Conservation (phyloP, 139 green algal genomes). For the Coccomyxa sp. region DNA sequence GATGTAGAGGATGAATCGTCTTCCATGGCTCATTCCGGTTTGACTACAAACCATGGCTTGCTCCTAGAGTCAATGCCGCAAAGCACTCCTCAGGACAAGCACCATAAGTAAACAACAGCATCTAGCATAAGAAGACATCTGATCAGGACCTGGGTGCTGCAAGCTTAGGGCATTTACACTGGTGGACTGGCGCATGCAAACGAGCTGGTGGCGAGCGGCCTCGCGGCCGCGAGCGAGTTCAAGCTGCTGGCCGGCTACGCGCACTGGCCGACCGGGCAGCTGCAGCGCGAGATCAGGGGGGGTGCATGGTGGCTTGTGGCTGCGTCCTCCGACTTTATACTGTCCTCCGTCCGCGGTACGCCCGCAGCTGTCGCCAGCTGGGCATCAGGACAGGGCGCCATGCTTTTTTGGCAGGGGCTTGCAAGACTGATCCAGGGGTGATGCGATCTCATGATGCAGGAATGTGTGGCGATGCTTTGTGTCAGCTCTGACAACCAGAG, state of each 20-base stretch:
- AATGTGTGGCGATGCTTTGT: too few species aligned
- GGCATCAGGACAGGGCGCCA: too few species aligned
- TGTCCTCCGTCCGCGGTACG: conserved; percentile 19
- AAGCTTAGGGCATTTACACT: conserved; percentile 26
- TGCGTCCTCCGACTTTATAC: conserved; percentile 13
- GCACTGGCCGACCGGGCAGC: conserved; percentile 29
- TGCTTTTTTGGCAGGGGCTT: neutral
- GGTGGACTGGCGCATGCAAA: conserved; percentile 30
- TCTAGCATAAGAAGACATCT: too few species aligned
- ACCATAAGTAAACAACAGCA: too few species aligned
- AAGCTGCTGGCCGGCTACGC: conserved; percentile 31
- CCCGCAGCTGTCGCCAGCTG: too few species aligned
- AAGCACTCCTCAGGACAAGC: too few species aligned
- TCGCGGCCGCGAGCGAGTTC: conserved; percentile 25
- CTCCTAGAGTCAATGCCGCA: too few species aligned
- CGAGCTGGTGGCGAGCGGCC: conserved; percentile 19
- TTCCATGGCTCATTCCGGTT: too few species aligned
- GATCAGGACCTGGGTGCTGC: too few species aligned
- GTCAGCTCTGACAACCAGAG: too few species aligned
- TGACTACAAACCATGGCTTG: too few species aligned
- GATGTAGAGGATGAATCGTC: too few species aligned
- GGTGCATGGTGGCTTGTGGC: conserved; percentile 18
- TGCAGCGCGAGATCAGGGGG: conserved; percentile 16
- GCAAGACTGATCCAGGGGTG: neutral
- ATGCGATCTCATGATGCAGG: neutral